phyloP scores from a whole-genome alignment of 177 flowering plant genomes.

The Vitis hybrid region DNA sequence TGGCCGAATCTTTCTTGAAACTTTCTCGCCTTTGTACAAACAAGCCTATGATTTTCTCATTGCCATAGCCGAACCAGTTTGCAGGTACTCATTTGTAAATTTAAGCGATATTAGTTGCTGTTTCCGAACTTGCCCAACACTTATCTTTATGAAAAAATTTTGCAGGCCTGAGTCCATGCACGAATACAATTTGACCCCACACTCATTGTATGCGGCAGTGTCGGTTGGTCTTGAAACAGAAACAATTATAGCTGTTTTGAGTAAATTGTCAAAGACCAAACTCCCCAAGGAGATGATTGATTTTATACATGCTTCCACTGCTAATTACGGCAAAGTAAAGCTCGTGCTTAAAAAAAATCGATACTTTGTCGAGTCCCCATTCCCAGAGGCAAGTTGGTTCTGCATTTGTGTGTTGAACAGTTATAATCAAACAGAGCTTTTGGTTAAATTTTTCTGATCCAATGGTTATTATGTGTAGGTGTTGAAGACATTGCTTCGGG shows the following conservation, averaged over 20 bases:
- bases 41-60: constrained; percentile 98
- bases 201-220: constrained; percentile 96
- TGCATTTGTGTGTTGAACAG: neutral
- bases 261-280: constrained; percentile 90
- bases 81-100: constrained; percentile 55
- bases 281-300: constrained; percentile 95
- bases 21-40: constrained; percentile 85
- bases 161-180: constrained; percentile 91
- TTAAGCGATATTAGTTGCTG: neutral
- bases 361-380: constrained; percentile 89
- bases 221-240: constrained; percentile 97
- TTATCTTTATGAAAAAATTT: constrained; percentile 3
- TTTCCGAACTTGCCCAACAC: neutral
- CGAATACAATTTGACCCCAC: constrained; percentile 95
- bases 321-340: constrained; percentile 90
- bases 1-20: constrained; percentile 93
- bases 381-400: constrained; percentile 69
- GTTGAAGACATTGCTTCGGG: constrained; percentile 67
- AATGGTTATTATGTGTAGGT: constrained; percentile 47
- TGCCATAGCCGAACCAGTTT: constrained; percentile 97
- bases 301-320: constrained; percentile 80
- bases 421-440: neutral
- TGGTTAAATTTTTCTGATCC: neutral
- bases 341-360: constrained; percentile 91
- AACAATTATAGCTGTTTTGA: constrained; percentile 76